Conservation (phyloP, 768 basidiomycete genomes). For the Boletus pseudopeckii region DNA sequence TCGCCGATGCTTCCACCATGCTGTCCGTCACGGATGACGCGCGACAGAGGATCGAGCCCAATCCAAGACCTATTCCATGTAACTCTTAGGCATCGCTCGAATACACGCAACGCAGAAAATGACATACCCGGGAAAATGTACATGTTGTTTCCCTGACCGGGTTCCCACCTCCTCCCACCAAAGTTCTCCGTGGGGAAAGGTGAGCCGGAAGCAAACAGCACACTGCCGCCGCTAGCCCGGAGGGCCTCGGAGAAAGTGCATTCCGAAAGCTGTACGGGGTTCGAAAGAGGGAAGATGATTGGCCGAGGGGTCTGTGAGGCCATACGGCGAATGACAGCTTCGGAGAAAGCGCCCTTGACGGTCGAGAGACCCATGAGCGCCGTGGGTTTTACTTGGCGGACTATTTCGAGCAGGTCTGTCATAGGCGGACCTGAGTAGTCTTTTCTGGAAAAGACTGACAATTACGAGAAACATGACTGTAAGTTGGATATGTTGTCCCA, state of each 20-base stretch:
- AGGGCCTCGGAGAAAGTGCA: conserved; percentile 79
- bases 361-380: conserved; percentile 91
- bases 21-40: conserved; percentile 70
- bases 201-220: conserved; percentile 85
- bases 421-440: conserved; percentile 79
- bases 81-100: not conserved
- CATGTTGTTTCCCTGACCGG: conserved; percentile 96
- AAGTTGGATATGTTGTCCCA: not conserved
- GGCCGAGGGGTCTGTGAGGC: conserved; percentile 74
- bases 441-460: conserved; percentile 71
- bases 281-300: conserved; percentile 91
- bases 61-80: conserved; percentile 40
- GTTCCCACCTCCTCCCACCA: conserved; percentile 55
- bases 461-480: not conserved
- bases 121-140: conserved; percentile 68
- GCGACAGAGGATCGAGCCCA: conserved; percentile 70
- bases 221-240: conserved; percentile 63
- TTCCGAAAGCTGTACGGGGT: conserved; percentile 80
- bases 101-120: not conserved
- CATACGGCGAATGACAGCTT: conserved; percentile 72
- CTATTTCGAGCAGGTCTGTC: conserved; percentile 69
- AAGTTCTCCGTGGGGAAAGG: conserved; percentile 70
- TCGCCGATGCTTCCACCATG: conserved; percentile 87
- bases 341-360: conserved; percentile 74
- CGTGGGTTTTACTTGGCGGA: conserved; percentile 81